Percentiles rank a stretch among this genome's conserved stretches.
phyloP scores from a whole-genome alignment of 108 stramenopile species.

The Schizochytrium sp. region DNA sequence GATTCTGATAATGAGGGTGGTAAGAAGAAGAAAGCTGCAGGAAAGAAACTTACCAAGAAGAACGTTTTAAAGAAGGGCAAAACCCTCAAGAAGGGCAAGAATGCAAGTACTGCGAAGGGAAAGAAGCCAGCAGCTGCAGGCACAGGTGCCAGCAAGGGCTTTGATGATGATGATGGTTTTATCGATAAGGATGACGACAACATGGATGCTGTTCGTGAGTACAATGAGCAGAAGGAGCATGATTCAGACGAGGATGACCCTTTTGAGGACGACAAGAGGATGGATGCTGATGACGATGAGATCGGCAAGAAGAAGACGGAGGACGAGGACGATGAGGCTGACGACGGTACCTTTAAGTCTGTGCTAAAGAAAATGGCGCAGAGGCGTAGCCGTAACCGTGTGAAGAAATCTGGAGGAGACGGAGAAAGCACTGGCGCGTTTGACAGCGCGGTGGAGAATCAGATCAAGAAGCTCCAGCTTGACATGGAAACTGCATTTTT shows the following conservation, averaged over 20 bases:
- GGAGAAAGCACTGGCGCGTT: background rate
- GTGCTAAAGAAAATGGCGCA: conserved; percentile 1
- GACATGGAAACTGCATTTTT: background rate
- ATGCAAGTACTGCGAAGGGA: background rate
- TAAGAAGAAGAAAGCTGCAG: conserved; percentile 10
- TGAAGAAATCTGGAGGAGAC: background rate
- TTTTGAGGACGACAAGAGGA: background rate
- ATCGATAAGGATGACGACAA: conserved; percentile 45
- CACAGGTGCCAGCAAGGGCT: background rate
- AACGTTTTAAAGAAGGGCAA: conserved; percentile 2
- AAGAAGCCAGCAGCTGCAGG: background rate
- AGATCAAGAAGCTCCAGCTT: background rate
- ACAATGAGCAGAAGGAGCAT: conserved; percentile 38
- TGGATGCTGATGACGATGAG: conserved; percentile 1
- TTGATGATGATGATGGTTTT: background rate
- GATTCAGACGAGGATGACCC: conserved; percentile 25
- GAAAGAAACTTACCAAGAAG: conserved; percentile 9
- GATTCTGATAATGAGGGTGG: background rate
- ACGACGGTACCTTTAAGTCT: conserved; percentile 12
- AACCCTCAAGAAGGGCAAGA: background rate
- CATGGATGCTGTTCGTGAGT: background rate
- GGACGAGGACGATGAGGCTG: conserved; percentile 18
- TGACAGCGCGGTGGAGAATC: background rate
- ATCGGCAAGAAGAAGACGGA: background rate
- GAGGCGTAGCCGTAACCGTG: background rate